Conservation (phyloP, 257 asterid genomes). For the Leonotis leonurus region DNA sequence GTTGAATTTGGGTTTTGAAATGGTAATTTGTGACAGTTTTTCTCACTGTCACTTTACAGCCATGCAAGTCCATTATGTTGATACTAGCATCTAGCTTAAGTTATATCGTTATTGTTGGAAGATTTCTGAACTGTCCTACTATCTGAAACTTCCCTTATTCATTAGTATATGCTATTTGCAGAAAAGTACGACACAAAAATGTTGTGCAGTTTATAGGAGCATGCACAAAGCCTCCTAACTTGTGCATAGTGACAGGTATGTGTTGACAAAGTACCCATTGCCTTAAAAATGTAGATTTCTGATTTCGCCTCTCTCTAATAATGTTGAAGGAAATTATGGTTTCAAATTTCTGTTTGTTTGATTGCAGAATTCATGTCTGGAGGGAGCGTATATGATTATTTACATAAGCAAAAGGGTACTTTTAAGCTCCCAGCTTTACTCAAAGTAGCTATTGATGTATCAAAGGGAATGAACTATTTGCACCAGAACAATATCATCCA, state of each 20-base stretch:
- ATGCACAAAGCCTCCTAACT: constrained; percentile 81
- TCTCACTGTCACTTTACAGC: too few species aligned
- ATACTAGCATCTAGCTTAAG: too few species aligned
- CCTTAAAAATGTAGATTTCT: constrained; percentile 4
- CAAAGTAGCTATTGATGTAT: constrained; percentile 88
- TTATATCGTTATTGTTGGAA: too few species aligned
- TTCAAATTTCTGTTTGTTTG: constrained; percentile 19
- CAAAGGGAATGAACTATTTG: constrained; percentile 96
- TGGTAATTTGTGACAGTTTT: too few species aligned
- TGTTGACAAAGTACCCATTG: not conserved
- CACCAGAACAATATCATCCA: constrained; percentile 96
- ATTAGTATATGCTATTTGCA: constrained; percentile 38
- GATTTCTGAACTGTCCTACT: too few species aligned
- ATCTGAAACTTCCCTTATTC: not conserved
- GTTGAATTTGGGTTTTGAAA: too few species aligned
- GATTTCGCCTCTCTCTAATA: too few species aligned
- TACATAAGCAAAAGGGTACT: constrained; percentile 91
- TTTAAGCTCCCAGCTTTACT: constrained; percentile 81
- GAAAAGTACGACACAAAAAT: constrained; percentile 94
- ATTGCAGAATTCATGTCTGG: constrained; percentile 88
- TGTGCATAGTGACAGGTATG: constrained; percentile 95
- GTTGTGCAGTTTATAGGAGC: constrained; percentile 99
- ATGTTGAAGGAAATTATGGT: too few species aligned
- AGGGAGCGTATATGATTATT: constrained; percentile 90
- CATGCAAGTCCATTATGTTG: too few species aligned